These are phyloP conservation scores for Phlyctochytrium arcticum DNA, from an alignment of 192 early-diverging fungal species.

Conservation along the genomic window DNA sequence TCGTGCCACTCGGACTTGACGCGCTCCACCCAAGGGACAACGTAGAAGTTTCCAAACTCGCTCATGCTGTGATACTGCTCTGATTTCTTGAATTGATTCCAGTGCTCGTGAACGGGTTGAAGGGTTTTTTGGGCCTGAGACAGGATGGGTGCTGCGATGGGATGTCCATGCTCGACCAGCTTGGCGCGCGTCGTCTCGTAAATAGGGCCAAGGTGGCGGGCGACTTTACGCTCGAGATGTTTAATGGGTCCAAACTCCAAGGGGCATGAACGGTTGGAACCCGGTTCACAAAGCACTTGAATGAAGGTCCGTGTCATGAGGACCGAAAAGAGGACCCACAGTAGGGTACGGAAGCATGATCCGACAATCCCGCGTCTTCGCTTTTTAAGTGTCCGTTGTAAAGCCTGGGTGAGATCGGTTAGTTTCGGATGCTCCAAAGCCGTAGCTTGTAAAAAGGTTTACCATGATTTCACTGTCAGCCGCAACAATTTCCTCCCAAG, in stretches of 20 bases:
- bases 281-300: slow-evolving; percentile 6
- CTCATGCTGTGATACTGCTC: neutral
- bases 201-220: neutral
- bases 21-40: neutral
- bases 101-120: neutral
- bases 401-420: too few species aligned
- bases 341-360: neutral
- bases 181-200: neutral
- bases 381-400: neutral
- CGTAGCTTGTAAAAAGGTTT: too few species aligned
- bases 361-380: neutral
- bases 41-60: neutral
- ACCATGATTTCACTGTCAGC: too few species aligned
- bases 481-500: too few species aligned
- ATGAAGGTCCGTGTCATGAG: neutral
- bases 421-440: too few species aligned
- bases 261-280: slow-evolving; percentile 4
- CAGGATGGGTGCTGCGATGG: neutral
- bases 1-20: slow-evolving; percentile 1
- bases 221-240: neutral
- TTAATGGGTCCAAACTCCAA: too few species aligned
- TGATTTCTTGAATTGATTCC: slow-evolving; percentile 5
- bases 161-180: neutral
- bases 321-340: neutral
- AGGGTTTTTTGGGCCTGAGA: neutral